Base-by-base conservation (phyloP, 2,329 filamentous ascomycete genomes). In the Aureobasidium uvarum region DNA sequence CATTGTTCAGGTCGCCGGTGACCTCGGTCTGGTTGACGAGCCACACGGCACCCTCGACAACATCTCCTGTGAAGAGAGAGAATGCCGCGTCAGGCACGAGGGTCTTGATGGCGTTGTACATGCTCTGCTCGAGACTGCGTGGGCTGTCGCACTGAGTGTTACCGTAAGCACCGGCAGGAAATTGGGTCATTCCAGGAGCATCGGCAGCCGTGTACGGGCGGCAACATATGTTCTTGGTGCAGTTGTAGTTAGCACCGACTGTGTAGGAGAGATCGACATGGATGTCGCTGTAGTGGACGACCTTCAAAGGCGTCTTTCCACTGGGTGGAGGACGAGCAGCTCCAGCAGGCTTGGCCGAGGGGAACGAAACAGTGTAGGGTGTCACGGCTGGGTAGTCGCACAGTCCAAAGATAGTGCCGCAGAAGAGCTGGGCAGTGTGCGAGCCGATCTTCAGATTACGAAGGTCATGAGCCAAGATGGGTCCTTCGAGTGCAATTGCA, bases 251-350 rank as follows among this genome's bases (percentile, higher is more conserved):
- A 7, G 83, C 77, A 0, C 85, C 85, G 2, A 78, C 73, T 28
- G 79, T 78, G 71, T 87, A 87, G 13, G 79, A 76, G 6, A 79
- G 80, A 68, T 87, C 85, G 62, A 87, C 75, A 66, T 87, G 85
- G 48, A 85, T 84, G 68, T 87, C 85, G 14, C 83, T 85, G 72
- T 84, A 83, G 70, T 87, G 85, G 28, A 86, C 83, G 5, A 87
- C 77, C 68, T 82, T 80, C 68, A 86, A 71, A 6, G 83, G 81
- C 5, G 75, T 69, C 71, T 79, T 72, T 3, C 80, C 78, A 60
- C 81, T 83, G 1, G 81, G 75, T 18, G 80, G 77, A 0, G 78
- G 78, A 16, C 81, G 77, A 16, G 66, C 67, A 3, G 66, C 69
- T 18, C 70, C 70, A 18, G 72, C 65, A 8, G 79, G 76, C 67